Evolutionary conservation across 441 rosid genomes (phyloP).

Genomic region (Raphanus hybrid): DNA sequence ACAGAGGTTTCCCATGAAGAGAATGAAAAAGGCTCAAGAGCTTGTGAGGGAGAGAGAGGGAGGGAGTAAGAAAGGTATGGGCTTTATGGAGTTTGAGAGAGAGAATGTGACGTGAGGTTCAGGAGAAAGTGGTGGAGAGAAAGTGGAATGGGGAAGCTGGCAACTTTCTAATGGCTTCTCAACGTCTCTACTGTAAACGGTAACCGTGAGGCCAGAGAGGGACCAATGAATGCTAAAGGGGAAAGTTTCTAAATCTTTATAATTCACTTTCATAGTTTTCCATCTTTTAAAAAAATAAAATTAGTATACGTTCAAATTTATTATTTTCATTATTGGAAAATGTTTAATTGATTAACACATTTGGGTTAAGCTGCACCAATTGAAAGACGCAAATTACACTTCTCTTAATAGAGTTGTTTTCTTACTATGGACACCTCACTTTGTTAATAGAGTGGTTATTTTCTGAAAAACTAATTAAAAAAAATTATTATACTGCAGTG

Average conservation of each 20-base stretch:
- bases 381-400: neutral
- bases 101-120: conserved; percentile 32
- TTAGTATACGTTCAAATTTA: neutral
- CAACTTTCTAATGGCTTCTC: conserved; percentile 35
- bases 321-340: neutral
- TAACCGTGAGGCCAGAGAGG: conserved; percentile 22
- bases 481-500: neutral
- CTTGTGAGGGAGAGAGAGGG: conserved; percentile 17
- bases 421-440: too few relatives aligned
- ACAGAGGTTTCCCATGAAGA: conserved; percentile 81
- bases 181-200: conserved; percentile 14
- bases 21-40: conserved; percentile 10
- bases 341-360: neutral
- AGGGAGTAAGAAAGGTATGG: conserved; percentile 1
- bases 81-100: conserved; percentile 22
- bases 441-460: neutral
- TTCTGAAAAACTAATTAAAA: too few relatives aligned
- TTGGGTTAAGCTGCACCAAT: neutral
- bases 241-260: conserved; percentile 16
- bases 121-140: conserved; percentile 42
- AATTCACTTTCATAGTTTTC: neutral
- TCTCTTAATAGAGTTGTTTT: too few relatives aligned
- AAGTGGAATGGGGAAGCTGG: conserved; percentile 33
- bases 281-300: too few relatives aligned
- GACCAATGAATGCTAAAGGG: conserved; percentile 1